Base-by-base conservation (phyloP, 495 filamentous ascomycete genomes). In the Xylona heveae region DNA sequence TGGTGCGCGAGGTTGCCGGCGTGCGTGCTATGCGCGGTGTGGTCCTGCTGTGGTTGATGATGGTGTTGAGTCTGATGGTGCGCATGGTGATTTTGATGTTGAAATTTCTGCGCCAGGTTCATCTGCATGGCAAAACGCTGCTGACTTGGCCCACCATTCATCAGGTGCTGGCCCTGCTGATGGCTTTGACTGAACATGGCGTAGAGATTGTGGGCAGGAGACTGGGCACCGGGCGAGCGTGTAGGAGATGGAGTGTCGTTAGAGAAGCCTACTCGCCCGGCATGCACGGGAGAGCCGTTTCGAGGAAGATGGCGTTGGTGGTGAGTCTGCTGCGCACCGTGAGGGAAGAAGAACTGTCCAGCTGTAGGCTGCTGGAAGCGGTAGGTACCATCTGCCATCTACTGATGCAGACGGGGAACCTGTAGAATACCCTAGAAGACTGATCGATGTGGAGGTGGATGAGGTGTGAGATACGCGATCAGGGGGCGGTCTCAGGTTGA, bases 311-410 rank as follows among this genome's bases (percentile, higher is more conserved):
- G 59, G 38, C 57, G 39, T 31, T 48, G 48, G 28, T 41, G 58
- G 38, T 56, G 53, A 32, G 50, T 49, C 33, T 61, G 54, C 44
- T 67, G 62, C 23, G 55, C 45, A 49, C 67, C 59, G 39, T 64
- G 54, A 50, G 59, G 57, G 42, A 62, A 72, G 48, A 57, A 65
- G 48, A 65, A 70, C 48, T 65, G 67, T 53, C 68, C 64, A 58
- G 65, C 60, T 55, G 66, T 66, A 61, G 70, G 55, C 63, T 74
- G 67, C 57, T 70, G 67, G 64, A 71, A 76, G 54, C 71, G 69
- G 61, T 74, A 69, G 50, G 61, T 62, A 72, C 69, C 76, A 78
- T 83, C 76, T 68, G 77, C 76, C 76, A 82, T 82, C 65, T 70
- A 74, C 61, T 29, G 30, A 17, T 38, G 23, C 20, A 32, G 46